Base-by-base conservation (phyloP, 2,329 filamentous ascomycete species). In the Hypoxylon sp. region DNA sequence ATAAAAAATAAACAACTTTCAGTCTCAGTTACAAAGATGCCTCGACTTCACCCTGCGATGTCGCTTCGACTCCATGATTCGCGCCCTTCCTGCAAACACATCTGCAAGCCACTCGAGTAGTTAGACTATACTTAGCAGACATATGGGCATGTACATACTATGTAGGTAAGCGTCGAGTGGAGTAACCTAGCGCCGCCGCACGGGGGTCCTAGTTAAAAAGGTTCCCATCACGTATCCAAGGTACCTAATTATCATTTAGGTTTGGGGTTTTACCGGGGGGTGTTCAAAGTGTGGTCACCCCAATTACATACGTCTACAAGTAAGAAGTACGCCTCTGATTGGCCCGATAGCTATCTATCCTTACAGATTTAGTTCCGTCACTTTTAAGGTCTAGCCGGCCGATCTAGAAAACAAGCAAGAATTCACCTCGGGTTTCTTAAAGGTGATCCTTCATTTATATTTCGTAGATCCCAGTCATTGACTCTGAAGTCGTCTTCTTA, bases 241-340 rank as follows among this genome's bases (percentile, higher is more conserved):
- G 63, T 63, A 63, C 64, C 59, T 28, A 54, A 62, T 32, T 44
- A 65, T 47, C 64, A 64, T 57, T 50, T 57, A 56, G 58, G 56
- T 61, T 64, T 64, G 61, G 64, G 60, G 56, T 61, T 11, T 41
- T 20, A 17, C 44, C 24, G 13, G 24, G 43, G 44, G 15, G 44
- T 30, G 10, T 22, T 22, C 20, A 15, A 46, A 20, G 11, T 64
- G 57, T 56, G 56, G 56, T 64, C 49, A 46, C 41, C 47, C 50
- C 48, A 28, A 54, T 56, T 34, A 26, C 58, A 60, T 52, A 64
- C 60, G 39, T 46, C 53, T 67, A 64, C 60, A 62, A 41, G 60
- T 65, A 66, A 66, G 57, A 53, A 48, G 17, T 48, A 62, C 20
- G 8, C 19, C 22, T 64, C 34, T 72, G 65, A 71, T 72, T 71